Percentiles rank a stretch among this genome's conserved stretches.
phyloP scores from a whole-genome alignment of 1,284 basidiomycete species.

The Cryptococcus jaspeensis region DNA sequence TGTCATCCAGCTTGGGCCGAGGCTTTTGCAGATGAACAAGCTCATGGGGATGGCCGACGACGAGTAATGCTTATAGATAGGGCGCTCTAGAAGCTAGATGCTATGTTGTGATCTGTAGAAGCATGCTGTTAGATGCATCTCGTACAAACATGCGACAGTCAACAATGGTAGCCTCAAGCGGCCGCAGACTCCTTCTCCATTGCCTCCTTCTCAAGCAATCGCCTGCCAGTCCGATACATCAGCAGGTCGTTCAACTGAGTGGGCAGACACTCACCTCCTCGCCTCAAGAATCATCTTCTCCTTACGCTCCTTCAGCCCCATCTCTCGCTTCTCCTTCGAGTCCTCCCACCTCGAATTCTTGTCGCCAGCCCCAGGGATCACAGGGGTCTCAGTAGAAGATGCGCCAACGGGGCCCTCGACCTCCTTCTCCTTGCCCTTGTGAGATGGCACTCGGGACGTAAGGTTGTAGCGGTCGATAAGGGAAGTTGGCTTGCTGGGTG shows the following conservation, averaged over 20 bases:
- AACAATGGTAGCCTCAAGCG: neutral
- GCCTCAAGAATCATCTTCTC: conserved; percentile 49
- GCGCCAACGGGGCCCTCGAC: neutral
- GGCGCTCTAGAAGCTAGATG: neutral
- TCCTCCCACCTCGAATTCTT: conserved; percentile 40
- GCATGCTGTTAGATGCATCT: neutral
- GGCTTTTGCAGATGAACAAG: conserved; percentile 57
- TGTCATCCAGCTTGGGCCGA: conserved; percentile 60
- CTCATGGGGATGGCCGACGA: conserved; percentile 26
- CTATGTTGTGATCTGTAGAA: neutral
- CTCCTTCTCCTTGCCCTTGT: conserved; percentile 29
- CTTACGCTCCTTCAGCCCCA: conserved; percentile 42
- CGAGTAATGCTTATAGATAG: neutral
- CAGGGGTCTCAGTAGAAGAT: too few species aligned
- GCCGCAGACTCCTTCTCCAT: conserved; percentile 4
- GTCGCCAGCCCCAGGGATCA: neutral
- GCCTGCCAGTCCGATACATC: conserved; percentile 14
- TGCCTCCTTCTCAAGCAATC: conserved; percentile 41
- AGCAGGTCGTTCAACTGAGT: conserved; percentile 3
- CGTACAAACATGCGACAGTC: conserved; percentile 8
- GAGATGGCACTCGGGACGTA: conserved; percentile 17
- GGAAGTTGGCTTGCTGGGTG: conserved; percentile 16
- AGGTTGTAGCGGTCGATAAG: conserved; percentile 45
- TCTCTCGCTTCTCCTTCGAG: conserved; percentile 43
- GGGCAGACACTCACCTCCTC: conserved; percentile 32